Evolutionary conservation across 129 eudicot species (phyloP), one percentile per base, ranked within the genome.

Genomic region (Centella asiatica): DNA sequence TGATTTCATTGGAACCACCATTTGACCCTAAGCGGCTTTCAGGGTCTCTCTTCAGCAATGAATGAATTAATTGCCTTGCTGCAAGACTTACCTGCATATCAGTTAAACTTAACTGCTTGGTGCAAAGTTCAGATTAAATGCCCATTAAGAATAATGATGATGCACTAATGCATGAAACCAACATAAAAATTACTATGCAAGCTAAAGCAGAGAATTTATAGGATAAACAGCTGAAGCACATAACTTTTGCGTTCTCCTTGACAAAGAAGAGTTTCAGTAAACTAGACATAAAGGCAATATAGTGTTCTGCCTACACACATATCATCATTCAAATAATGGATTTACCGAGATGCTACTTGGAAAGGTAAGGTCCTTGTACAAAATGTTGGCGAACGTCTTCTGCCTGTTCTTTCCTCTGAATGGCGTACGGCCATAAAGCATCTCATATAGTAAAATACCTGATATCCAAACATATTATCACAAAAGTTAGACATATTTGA

Each of bases 321-420:
- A 42, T 52, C 23, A 52, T 7, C 17, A 25, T 2, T 9, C 7
- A 50, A 9, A 5, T n/a, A 14, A 46, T 58, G 32, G n/a, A 50
- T 53, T 77, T 85, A 90, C 97, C 74, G 88, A 95, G 66, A 90
- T 90, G 90, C 97, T 90, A 73, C 95, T 90, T 4, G 95, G 97
- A 72, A 90, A 90, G 44, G 97, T 90, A 52, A 90, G 87, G 77
- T 90, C 97, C 67, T 90, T 90, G 87, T 90, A 85, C 85, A 90
- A 69, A 66, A 90, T 76, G 75, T 90, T 90, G 58, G 97, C 83
- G 64, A 90, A 90, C 47, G 97, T 90, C 80, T 87, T 92, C 79
- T 85, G 97, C 79, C 97, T 83, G 42, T 89, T 89, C 71, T 89
- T 89, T 70, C 97, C 97, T 73, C 97, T 77, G 82, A 89, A 89